A percentile compares a stretch with the other conserved stretches of the same genome.
These are phyloP conservation scores for Xylaria arbuscula DNA, from an alignment of 2,329 filamentous ascomycete species.

Conservation along the genomic window DNA sequence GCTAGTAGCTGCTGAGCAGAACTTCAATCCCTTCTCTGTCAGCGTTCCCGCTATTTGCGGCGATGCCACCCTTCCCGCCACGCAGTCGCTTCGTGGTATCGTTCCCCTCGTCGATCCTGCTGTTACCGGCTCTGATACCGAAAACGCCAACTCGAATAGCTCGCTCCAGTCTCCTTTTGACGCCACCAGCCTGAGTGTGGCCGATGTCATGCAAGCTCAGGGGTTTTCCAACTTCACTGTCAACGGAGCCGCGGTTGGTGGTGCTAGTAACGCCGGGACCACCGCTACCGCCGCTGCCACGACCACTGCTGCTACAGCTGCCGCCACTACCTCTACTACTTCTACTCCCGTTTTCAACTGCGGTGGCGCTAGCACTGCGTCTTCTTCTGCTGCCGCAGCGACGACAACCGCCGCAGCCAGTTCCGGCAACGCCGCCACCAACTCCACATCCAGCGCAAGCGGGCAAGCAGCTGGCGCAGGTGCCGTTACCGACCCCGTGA, in stretches of 20 bases:
- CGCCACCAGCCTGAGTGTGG: slow-evolving; percentile 72
- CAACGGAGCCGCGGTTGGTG: slow-evolving; percentile 45
- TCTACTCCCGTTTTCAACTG: slow-evolving; percentile 36
- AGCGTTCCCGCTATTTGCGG: slow-evolving; percentile 71
- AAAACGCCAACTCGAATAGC: slow-evolving; percentile 68
- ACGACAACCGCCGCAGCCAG: slow-evolving; percentile 37
- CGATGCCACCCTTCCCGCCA: slow-evolving; percentile 71
- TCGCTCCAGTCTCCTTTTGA: slow-evolving; percentile 66
- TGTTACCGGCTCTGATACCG: slow-evolving; percentile 65
- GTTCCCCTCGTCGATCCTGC: slow-evolving; percentile 74
- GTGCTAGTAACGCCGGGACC: slow-evolving; percentile 39
- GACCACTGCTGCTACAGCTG: slow-evolving; percentile 40
- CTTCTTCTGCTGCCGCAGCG: slow-evolving; percentile 31
- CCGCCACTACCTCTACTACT: slow-evolving; percentile 36
- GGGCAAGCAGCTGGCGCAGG: slow-evolving; percentile 44
- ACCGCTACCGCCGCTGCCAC: slow-evolving; percentile 30
- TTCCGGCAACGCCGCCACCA: slow-evolving; percentile 29
- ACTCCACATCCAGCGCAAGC: slow-evolving; percentile 5
- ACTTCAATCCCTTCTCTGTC: slow-evolving; percentile 75
- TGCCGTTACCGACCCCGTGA: slow-evolving; percentile 49
- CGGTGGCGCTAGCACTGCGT: slow-evolving; percentile 31
- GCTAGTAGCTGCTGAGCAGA: slow-evolving; percentile 75
- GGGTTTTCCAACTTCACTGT: slow-evolving; percentile 72
- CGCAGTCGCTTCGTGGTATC: slow-evolving; percentile 70
- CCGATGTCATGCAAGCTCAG: slow-evolving; percentile 69